Conservation (phyloP, 345 rosid species). For the Atalantia buxifolia region DNA sequence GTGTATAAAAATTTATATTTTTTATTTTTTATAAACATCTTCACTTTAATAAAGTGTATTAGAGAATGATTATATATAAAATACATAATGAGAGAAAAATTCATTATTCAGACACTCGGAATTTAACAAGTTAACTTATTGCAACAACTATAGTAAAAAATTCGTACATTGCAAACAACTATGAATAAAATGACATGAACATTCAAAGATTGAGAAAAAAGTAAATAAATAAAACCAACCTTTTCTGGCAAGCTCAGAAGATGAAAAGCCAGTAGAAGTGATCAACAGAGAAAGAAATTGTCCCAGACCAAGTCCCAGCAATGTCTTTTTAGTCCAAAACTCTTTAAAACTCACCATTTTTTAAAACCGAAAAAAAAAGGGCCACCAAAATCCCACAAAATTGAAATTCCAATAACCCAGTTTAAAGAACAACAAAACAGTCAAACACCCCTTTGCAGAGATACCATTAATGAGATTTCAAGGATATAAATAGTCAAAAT, state of each 20-base stretch:
- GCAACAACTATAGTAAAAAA: neutral
- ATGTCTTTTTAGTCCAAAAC: conserved; percentile 49
- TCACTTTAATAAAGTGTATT: no score
- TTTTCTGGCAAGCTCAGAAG: conserved; percentile 64
- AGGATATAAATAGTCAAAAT: neutral
- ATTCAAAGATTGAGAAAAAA: neutral
- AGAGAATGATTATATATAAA: no score
- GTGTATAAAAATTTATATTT: no score
- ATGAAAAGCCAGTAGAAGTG: conserved; percentile 47
- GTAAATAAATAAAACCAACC: conserved; percentile 29
- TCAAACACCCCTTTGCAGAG: neutral
- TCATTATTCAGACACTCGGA: neutral
- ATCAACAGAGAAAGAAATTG: conserved; percentile 67
- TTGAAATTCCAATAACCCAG: neutral
- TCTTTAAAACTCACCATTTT: conserved; percentile 37
- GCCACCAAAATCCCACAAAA: neutral
- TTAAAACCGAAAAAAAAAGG: neutral
- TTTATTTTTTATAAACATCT: no score
- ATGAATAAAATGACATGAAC: neutral
- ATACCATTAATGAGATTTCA: neutral
- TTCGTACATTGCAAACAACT: neutral
- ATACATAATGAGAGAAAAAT: no score
- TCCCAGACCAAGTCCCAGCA: conserved; percentile 70
- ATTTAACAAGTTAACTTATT: neutral
- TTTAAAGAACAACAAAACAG: neutral